A percentile compares a stretch with the other conserved stretches of the same genome.
Conservation (phyloP, 2,329 filamentous ascomycete species). For the Chaetomium strumarium region DNA sequence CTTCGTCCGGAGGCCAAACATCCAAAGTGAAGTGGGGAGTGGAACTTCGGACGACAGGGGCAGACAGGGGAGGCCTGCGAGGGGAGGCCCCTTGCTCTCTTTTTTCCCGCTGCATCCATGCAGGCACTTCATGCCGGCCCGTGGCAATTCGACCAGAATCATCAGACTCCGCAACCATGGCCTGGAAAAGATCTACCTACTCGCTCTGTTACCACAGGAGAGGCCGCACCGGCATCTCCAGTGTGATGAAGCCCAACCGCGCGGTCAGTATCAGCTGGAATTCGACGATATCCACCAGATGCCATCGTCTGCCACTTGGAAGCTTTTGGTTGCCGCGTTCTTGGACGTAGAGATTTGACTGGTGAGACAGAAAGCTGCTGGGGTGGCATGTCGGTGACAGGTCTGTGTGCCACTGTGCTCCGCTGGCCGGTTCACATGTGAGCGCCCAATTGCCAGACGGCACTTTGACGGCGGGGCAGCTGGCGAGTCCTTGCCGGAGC, state of each 20-base stretch:
- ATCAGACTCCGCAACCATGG: background rate
- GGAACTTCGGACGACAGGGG: background rate
- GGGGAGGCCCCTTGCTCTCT: background rate
- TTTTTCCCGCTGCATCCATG: background rate
- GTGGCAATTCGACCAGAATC: conserved; percentile 8
- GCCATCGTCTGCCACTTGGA: background rate
- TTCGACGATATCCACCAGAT: background rate
- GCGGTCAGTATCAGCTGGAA: conserved; percentile 8
- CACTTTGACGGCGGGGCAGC: conserved; percentile 9
- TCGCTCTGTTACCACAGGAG: background rate
- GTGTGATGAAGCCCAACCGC: conserved; percentile 10
- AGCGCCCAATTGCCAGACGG: conserved; percentile 4
- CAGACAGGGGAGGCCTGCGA: conserved; percentile 3
- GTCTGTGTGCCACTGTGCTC: background rate
- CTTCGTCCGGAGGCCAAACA: conserved; percentile 14
- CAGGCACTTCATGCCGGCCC: background rate
- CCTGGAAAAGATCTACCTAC: background rate
- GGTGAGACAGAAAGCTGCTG: conserved; percentile 12
- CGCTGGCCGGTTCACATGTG: background rate
- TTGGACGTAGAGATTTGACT: conserved; percentile 2
- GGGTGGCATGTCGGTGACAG: conserved; percentile 11
- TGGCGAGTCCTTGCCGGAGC: background rate
- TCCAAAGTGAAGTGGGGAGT: background rate
- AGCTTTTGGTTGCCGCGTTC: background rate
- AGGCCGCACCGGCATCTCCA: background rate